These are phyloP conservation scores for Boletus huronensis DNA, from an alignment of 768 basidiomycete genomes.

Conservation along the genomic window DNA sequence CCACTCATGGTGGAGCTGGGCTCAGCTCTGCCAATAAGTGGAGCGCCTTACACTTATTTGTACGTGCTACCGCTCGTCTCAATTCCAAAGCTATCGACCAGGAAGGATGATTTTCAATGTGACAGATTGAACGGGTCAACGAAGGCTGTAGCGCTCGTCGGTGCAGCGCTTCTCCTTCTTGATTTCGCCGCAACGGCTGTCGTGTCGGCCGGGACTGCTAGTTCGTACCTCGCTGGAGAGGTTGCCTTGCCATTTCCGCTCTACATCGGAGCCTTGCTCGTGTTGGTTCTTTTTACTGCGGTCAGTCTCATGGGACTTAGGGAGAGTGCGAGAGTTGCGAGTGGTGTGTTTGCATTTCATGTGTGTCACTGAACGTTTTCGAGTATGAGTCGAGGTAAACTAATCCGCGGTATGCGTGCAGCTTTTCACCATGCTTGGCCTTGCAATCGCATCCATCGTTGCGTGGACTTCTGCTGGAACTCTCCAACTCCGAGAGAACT, in stretches of 20 bases:
- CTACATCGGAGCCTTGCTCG: slow-evolving; percentile 49
- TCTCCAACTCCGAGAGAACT: slow-evolving; percentile 49
- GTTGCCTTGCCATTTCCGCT: slow-evolving; percentile 53
- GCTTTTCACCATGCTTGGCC: slow-evolving; percentile 53
- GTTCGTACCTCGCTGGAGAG: slow-evolving; percentile 64
- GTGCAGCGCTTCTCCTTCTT: slow-evolving; percentile 62
- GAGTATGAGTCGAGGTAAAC: not conserved
- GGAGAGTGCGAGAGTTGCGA: slow-evolving; percentile 60
- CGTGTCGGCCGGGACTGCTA: slow-evolving; percentile 71
- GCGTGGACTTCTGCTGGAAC: slow-evolving; percentile 53
- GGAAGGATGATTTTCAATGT: not conserved
- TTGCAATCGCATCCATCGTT: slow-evolving; percentile 48
- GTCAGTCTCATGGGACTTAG: slow-evolving; percentile 57
- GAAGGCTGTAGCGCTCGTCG: slow-evolving; percentile 60
- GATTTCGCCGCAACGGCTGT: slow-evolving; percentile 69
- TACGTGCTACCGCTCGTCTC: slow-evolving; percentile 26
- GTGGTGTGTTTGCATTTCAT: slow-evolving; percentile 56
- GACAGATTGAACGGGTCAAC: slow-evolving; percentile 60
- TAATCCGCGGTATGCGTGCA: slow-evolving; percentile 18
- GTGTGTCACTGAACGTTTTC: slow-evolving; percentile 33
- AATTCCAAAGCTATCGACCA: not conserved
- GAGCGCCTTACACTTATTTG: slow-evolving; percentile 72
- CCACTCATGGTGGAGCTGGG: slow-evolving; percentile 74
- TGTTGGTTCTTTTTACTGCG: slow-evolving; percentile 51
- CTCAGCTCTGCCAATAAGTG: slow-evolving; percentile 63